These are phyloP conservation scores for Collybia nuda DNA, from an alignment of 768 basidiomycete species.

Conservation along the genomic window DNA sequence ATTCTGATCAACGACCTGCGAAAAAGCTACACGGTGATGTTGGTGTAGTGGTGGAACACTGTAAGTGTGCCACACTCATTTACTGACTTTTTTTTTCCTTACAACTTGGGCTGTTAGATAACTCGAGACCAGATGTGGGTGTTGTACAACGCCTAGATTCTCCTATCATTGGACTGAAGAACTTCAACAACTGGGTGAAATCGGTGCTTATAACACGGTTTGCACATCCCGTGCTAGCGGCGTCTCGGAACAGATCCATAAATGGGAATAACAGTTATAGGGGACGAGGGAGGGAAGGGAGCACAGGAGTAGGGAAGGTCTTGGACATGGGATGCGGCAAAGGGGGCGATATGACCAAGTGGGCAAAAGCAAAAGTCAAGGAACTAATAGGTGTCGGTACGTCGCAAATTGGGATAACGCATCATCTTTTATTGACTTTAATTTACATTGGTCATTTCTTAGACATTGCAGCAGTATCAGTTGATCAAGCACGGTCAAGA, in stretches of 20 bases:
- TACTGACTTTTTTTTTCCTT: constrained; percentile 1
- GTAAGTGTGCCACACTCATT: constrained; percentile 41
- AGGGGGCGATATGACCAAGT: constrained; percentile 95
- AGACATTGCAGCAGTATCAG: constrained; percentile 90
- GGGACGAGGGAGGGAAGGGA: constrained; percentile 28
- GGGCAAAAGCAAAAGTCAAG: constrained; percentile 81
- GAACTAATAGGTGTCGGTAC: constrained; percentile 84
- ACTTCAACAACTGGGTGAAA: constrained; percentile 99
- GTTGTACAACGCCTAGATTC: constrained; percentile 81
- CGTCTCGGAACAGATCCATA: constrained; percentile 25
- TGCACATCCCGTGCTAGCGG: constrained; percentile 65
- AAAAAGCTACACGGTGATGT: constrained; percentile 69
- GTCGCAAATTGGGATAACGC: constrained; percentile 9
- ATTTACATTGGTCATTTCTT: neutral
- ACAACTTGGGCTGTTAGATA: constrained; percentile 57
- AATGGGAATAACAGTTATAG: constrained; percentile 19
- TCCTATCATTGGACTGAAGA: constrained; percentile 95
- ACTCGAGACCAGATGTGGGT: constrained; percentile 89
- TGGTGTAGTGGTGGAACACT: constrained; percentile 74
- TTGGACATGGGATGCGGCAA: constrained; percentile 99
- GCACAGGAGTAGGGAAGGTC: constrained; percentile 62
- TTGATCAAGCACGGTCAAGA: constrained; percentile 84
- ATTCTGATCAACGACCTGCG: constrained; percentile 35
- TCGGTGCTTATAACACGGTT: constrained; percentile 93
- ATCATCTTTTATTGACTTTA: constrained; percentile 5